Conservation (phyloP, 1,284 basidiomycete species). For the Irpex rosettiformis region DNA sequence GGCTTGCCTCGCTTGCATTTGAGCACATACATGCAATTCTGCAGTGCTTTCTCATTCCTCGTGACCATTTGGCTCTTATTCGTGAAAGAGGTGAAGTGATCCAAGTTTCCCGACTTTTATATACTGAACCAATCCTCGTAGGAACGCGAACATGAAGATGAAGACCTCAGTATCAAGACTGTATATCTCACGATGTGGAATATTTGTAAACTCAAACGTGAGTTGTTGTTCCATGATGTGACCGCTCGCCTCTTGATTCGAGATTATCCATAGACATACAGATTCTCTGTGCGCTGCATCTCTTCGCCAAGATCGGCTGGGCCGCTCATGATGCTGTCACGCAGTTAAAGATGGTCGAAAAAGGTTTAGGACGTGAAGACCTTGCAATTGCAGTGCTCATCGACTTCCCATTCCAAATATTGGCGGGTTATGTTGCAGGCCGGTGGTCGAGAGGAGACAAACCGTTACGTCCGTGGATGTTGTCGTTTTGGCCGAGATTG, state of each 20-base stretch:
- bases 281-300: constrained; percentile 82
- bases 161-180: constrained; percentile 87
- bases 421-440: constrained; percentile 95
- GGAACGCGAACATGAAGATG: constrained; percentile 70
- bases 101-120: background rate
- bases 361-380: constrained; percentile 94
- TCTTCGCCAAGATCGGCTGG: constrained; percentile 95
- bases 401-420: constrained; percentile 97
- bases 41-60: constrained; percentile 75
- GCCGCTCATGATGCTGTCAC: constrained; percentile 94
- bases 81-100: constrained; percentile 73
- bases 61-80: constrained; percentile 92
- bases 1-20: constrained; percentile 83
- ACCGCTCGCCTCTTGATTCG: background rate
- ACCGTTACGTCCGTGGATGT: constrained; percentile 84
- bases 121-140: background rate
- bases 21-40: constrained; percentile 84
- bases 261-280: constrained; percentile 72
- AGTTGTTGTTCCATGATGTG: constrained; percentile 21
- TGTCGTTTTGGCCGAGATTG: constrained; percentile 88
- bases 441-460: constrained; percentile 82
- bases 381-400: constrained; percentile 93
- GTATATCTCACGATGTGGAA: constrained; percentile 96
- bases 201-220: constrained; percentile 90
- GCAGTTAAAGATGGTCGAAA: constrained; percentile 94